Base-by-base conservation (phyloP, 1,284 basidiomycete species). In the Pyrrhoderma noxium region DNA sequence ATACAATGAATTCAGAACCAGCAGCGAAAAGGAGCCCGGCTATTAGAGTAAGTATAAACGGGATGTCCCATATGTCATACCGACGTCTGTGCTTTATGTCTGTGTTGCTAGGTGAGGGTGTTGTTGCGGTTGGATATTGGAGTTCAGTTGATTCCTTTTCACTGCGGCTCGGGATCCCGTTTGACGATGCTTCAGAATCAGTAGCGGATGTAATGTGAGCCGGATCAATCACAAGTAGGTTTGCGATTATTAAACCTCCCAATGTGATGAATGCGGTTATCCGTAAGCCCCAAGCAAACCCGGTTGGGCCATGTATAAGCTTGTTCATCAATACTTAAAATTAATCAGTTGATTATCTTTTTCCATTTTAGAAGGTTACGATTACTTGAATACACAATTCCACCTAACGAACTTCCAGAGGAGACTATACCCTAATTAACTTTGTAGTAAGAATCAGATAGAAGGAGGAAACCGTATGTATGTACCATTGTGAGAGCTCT, bases 1-100 rank as follows among this genome's bases (percentile, higher is more conserved):
- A 74, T n/a, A 70, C 65, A 0, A 72, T 71, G 54, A 71, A 72
- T 55, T 68, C 73, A 2, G 72, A 45, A 3, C 70, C 72, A 1
- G 61, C 52, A 3, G 70, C 57, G 19, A 65, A 58, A 31, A 67
- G 2, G 67, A 69, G 18, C 71, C 71, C 19, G 35, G n/a, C n/a
- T 19, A 47, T 9, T 42, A 23, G n/a, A 34, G 18, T 22, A 41
- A 22, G 39, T 5, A 31, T 31, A 11, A 41, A 53, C 2, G 41
- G 14, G 8, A 22, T 13, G 16, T 53, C 51, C 27, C 27, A 31
- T 31, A 31, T 5, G 11, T 31, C 27, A 31, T 11, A 11, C 27
- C 27, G 11, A 11, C 27, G 27, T 5, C 27, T 31, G 27, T 11
- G 27, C 7, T 31, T 31, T 5, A 11, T 5, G 11, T 31, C 27